Evolutionary conservation across 768 basidiomycete species (phyloP), one percentile per base, ranked within the genome.

Genomic region (Pleurotus sapidus): DNA sequence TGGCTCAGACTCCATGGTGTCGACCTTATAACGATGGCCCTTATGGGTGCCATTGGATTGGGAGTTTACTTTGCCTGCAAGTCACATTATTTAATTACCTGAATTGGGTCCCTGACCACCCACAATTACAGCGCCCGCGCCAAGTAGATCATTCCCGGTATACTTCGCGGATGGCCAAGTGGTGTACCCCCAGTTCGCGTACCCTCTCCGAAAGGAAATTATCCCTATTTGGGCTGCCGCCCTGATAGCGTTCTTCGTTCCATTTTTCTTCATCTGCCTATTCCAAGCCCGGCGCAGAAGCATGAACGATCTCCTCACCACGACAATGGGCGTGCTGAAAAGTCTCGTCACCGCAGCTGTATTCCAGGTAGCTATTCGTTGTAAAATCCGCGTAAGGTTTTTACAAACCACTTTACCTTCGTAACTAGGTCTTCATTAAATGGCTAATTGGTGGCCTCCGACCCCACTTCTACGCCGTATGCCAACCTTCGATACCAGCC

Each of bases 141-240:
- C 78, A 7, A 72, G 57, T 51, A 68, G 77, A 27, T 73, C 70
- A 1, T 81, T 81, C 58, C 74, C 78, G 3, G 57, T 82, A 46
- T 77, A 72, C 60, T 78, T 75, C 62, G 66, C 69, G 37, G 68
- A 81, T 58, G 81, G 81, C 0, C 63, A 75, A 55, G 74, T 84
- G 25, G 80, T 80, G 23, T 82, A 79, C 57, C 84, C 83, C 0
- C 67, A 83, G 63, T 76, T 76, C 57, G 79, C 78, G n/a, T 79
- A 78, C 63, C 80, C 80, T 3, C 63, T 79, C 0, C 72, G 80
- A 12, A 78, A 74, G 58, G 78, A 84, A 61, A 78, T 83, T 59
- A 65, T 85, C 40, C 82, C 83, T 8, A 82, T 84, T 59, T 84
- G 71, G 67, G 70, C 73, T 0, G 79, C 81, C 4, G 81, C 81